Evolutionary conservation across 2,329 filamentous ascomycete genomes (phyloP), one percentile per base, ranked within the genome.

Genomic region (Chrysosporium queenslandicum): DNA sequence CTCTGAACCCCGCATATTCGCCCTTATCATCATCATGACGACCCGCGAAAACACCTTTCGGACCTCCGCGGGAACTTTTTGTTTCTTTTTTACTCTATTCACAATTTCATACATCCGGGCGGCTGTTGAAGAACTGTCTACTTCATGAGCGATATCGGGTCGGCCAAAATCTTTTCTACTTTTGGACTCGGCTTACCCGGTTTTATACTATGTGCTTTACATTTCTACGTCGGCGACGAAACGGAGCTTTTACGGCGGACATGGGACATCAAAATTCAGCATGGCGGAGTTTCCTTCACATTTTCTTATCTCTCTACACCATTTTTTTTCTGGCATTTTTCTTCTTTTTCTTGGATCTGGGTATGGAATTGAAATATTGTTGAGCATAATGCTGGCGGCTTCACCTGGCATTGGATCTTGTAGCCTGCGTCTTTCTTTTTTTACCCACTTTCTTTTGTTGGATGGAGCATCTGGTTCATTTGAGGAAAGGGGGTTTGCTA

Each of bases 1-100:
- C 65, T 5, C 64, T 68, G 21, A 67, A 68, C 18, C 64, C 65
- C 14, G 60, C 64, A 36, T 29, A 45, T 11, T 7, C 30, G 11
- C 18, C 47, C 20, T 7, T 8, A 29, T 18, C 27, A 37, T 43
- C 20, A 37, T 23, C 2, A 23, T 40, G 27, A 12, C 16, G 8
- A 7, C 27, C n/a, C n/a, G n/a, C n/a, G n/a, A 29, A 46, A 29
- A 9, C 9, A 4, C 27, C 27, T 4, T 47, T 47, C 11, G 8
- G 14, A 18, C 4, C 23, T 36, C 18, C 32, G 36, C 18, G 20
- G 20, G 37, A n/a, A 32, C 2, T 18, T 5, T 9, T 9, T 20
- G 32, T 18, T 8, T 20, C 6, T 12, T 18, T 3, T 21, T 21
- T 34, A 11, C 12, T 4, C 34, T 16, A 16, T 16, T 18, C 12